A percentile compares a stretch with the other conserved stretches of the same genome.
These are phyloP conservation scores for Dipteronia sinensis DNA, from an alignment of 345 rosid genomes.

Conservation along the genomic window DNA sequence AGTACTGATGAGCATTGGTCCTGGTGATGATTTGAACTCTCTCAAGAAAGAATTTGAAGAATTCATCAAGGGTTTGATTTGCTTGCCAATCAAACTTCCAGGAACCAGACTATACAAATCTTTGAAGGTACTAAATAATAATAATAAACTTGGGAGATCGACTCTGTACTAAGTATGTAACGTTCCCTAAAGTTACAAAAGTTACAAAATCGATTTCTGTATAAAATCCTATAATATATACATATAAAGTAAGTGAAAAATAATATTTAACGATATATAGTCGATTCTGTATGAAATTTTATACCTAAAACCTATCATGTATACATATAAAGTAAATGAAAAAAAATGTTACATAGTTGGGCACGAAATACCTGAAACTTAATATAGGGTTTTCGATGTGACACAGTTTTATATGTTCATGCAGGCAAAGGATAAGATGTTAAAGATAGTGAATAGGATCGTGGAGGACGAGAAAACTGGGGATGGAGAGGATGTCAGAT, in stretches of 20 bases:
- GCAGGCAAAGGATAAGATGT: slow-evolving; percentile 78
- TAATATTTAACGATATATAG: too few relatives aligned
- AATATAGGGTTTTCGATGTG: background rate
- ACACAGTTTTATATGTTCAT: slow-evolving; percentile 2
- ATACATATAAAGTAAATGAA: too few relatives aligned
- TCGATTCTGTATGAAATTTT: too few relatives aligned
- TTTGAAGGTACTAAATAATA: slow-evolving; percentile 52
- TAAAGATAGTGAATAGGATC: slow-evolving; percentile 63
- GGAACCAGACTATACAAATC: slow-evolving; percentile 87
- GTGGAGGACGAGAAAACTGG: slow-evolving; percentile 59
- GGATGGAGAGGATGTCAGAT: slow-evolving; percentile 28
- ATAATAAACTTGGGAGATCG: too few relatives aligned
- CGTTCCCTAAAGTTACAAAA: too few relatives aligned
- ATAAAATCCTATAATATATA: too few relatives aligned
- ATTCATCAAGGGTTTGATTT: slow-evolving; percentile 87
- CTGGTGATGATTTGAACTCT: slow-evolving; percentile 68
- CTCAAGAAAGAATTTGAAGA: slow-evolving; percentile 76
- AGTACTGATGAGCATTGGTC: slow-evolving; percentile 66
- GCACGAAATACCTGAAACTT: too few relatives aligned
- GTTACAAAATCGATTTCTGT: too few relatives aligned
- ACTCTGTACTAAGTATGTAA: too few relatives aligned
- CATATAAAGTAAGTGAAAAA: too few relatives aligned
- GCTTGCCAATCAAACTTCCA: slow-evolving; percentile 86
- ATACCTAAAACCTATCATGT: too few relatives aligned
- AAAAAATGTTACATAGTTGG: too few relatives aligned